Base-by-base conservation (phyloP, 2,329 filamentous ascomycete genomes). In the Nemania sp. region DNA sequence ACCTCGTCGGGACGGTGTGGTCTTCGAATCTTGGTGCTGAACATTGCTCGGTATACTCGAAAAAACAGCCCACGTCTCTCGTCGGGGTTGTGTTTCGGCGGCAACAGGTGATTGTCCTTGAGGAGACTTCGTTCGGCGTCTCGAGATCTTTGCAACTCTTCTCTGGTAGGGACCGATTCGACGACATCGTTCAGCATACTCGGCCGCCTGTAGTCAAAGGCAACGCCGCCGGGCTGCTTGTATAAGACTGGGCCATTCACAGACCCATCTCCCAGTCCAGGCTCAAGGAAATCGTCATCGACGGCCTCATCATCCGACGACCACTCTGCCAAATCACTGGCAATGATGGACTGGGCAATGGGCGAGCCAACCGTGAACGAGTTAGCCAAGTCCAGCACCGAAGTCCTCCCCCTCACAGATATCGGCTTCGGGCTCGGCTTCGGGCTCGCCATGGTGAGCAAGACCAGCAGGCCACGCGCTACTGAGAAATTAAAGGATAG, bases 141-240 rank as follows among this genome's bases (percentile, higher is more conserved):
- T 32, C 83, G 80, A 18, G 83, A 84, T 68, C 83, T 80, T 68
- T 82, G 81, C 65, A 79, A 78, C 70, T 89, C 87, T 7, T 79
- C 72, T 49, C 79, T 78, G 13, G 83, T 87, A 57, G 87, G 74
- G 50, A 77, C 71, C 2, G 80, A 76, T 49, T 82, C 80, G 17
- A 79, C 78, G 13, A 77, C 61, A 49, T 81, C 79, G 4, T 86
- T 85, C 25, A 91, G 83, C 60, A 96, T 81, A 4, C 89, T 84
- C 3, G 89, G 88, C 55, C 91, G 82, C 1, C 87, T 83, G 21
- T 88, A 88, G 12, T 89, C 90, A 61, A 85, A 90, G 32, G 89
- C 87, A 45, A 95, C 87, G 71, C 88, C 90, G 67, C 87, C 90
- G 1, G 92, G 91, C 47, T 92, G 85, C 57, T 90, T 86, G 77